Conservation (phyloP, 208 protist genomes). For the Leishmania guyanensis region DNA sequence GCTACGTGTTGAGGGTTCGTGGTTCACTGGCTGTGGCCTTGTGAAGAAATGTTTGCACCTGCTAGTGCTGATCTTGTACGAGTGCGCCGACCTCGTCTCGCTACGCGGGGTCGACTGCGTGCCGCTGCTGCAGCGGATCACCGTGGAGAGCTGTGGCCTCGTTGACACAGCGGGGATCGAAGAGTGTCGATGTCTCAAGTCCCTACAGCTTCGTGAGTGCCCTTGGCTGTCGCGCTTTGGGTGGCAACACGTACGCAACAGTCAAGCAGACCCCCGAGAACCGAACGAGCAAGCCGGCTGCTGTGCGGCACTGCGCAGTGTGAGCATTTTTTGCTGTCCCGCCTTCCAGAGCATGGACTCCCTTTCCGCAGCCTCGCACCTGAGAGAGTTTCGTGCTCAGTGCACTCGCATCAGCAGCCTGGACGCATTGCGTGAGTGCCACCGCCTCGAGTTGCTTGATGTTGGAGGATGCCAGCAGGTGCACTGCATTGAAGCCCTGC, state of each 20-base stretch:
- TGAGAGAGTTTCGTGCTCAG: background rate
- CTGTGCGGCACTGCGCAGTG: background rate
- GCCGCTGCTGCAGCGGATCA: background rate
- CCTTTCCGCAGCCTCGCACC: background rate
- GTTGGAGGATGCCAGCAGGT: background rate
- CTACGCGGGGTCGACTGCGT: background rate
- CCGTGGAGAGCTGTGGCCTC: background rate
- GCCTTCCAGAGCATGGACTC: background rate
- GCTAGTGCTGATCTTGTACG: background rate
- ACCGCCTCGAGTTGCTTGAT: background rate
- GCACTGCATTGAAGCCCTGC: constrained; percentile 1
- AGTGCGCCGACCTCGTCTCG: background rate
- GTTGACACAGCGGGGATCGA: background rate
- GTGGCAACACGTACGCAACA: background rate
- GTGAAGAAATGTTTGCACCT: background rate
- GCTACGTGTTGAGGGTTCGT: background rate
- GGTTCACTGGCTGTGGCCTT: background rate
- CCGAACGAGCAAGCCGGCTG: background rate
- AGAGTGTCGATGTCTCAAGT: background rate
- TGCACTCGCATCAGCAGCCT: background rate
- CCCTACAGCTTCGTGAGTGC: background rate
- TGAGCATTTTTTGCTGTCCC: background rate
- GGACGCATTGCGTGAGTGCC: background rate
- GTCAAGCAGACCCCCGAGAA: background rate
- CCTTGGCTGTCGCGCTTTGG: background rate